A percentile compares a stretch with the other conserved stretches of the same genome.
These are phyloP conservation scores for Eucalyptus viminalis DNA, from an alignment of 345 rosid species.

Conservation along the genomic window DNA sequence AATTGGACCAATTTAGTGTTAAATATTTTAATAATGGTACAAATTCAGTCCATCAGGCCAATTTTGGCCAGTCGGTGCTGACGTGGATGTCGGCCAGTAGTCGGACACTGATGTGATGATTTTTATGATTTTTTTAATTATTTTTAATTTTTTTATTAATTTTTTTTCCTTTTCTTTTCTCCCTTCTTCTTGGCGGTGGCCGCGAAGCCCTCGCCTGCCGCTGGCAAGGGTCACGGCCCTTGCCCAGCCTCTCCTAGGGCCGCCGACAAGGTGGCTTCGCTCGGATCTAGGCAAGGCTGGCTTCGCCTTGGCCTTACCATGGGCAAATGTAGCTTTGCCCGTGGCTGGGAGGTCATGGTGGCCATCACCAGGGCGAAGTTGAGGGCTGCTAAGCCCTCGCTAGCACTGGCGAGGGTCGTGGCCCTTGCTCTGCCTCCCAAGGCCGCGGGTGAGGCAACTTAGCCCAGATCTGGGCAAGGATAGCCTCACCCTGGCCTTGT, in stretches of 20 bases:
- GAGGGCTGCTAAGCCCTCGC: too few species aligned
- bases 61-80: fast-evolving
- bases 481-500: too few species aligned
- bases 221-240: fast-evolving
- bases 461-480: fast-evolving
- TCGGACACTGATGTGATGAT: fast-evolving
- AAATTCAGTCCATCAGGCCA: fast-evolving
- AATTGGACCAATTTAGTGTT: fast-evolving
- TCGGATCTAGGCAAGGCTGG: too few species aligned
- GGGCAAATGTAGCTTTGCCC: fast-evolving
- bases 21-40: too few species aligned
- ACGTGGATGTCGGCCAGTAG: fast-evolving
- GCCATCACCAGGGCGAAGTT: fast-evolving
- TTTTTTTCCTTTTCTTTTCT: too few species aligned
- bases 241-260: too few species aligned
- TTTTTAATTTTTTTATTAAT: too few species aligned
- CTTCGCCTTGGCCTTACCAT: fast-evolving
- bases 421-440: too few species aligned
- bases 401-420: too few species aligned
- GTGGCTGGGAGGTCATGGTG: fast-evolving
- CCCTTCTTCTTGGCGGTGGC: fast-evolving
- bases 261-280: fast-evolving
- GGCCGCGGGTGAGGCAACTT: fast-evolving
- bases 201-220: fast-evolving
- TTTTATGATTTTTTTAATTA: too few species aligned